Evolutionary conservation across 306 rosid species (phyloP).

Genomic region (Canavalia gladiata): DNA sequence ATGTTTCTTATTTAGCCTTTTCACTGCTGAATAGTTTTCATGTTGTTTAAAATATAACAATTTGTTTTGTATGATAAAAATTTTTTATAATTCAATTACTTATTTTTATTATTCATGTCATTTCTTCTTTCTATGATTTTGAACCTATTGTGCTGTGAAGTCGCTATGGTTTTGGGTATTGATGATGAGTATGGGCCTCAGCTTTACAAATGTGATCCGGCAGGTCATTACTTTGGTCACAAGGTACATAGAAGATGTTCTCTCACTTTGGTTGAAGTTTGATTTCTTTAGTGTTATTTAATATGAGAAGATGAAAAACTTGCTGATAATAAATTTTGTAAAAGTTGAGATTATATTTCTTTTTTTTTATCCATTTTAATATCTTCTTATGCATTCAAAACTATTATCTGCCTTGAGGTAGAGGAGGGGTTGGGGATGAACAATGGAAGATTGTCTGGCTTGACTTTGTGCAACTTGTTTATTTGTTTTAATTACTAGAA

Average conservation of each 20-base stretch:
- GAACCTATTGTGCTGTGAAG: conserved; percentile 57
- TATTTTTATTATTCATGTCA: conserved; percentile 39
- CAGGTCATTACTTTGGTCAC: conserved; percentile 99
- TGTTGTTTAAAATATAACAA: conserved; percentile 14
- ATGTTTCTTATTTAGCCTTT: conserved; percentile 43
- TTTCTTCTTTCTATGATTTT: conserved; percentile 29
- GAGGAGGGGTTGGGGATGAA: conserved; percentile 23
- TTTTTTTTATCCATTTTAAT: conserved; percentile 4
- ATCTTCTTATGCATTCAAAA: conserved; percentile 29
- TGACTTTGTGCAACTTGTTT: conserved; percentile 31
- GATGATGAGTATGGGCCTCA: conserved; percentile 92
- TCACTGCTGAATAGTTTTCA: not conserved
- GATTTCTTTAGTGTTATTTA: conserved; percentile 4
- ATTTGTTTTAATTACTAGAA: not conserved
- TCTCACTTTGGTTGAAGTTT: conserved; percentile 18
- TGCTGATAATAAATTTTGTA: conserved; percentile 4
- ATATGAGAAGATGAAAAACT: conserved; percentile 22
- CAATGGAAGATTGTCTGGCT: conserved; percentile 5
- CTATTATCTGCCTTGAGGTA: not conserved
- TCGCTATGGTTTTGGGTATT: conserved; percentile 96
- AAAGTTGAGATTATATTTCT: not conserved
- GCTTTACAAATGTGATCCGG: conserved; percentile 96
- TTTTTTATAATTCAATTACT: conserved; percentile 17
- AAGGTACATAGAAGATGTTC: conserved; percentile 67
- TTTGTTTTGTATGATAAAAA: conserved; percentile 16